phyloP scores from a whole-genome alignment of 768 basidiomycete genomes.

The Kwoniella mangroviensis region DNA sequence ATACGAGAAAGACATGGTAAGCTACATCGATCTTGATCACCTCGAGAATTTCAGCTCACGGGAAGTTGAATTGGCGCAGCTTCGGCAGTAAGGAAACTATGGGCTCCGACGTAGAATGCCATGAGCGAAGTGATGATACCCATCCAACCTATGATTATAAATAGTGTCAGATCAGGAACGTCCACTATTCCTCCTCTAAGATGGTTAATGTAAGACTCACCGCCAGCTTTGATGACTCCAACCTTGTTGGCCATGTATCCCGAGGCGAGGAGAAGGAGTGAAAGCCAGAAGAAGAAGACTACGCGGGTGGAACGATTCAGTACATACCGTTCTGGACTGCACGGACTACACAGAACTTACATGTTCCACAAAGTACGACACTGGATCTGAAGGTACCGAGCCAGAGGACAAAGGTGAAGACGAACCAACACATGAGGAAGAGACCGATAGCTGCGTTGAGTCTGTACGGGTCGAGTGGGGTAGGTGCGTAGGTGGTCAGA shows the following conservation, averaged over 20 bases:
- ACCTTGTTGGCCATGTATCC: conserved; percentile 12
- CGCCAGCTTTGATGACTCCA: conserved; percentile 23
- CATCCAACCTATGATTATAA: conserved; percentile 3
- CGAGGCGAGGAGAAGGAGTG: conserved; percentile 13
- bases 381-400: conserved; percentile 20
- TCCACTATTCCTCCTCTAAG: too few species aligned
- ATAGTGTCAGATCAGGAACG: not conserved
- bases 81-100: conserved; percentile 19
- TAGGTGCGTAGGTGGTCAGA: conserved; percentile 12
- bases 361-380: conserved; percentile 3
- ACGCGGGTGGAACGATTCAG: not conserved
- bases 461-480: conserved; percentile 11
- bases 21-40: not conserved
- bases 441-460: conserved; percentile 19
- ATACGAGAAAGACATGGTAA: not conserved
- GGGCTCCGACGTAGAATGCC: conserved; percentile 17
- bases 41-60: not conserved
- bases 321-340: not conserved
- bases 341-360: not conserved
- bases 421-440: conserved; percentile 23
- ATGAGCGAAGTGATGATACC: conserved; percentile 12
- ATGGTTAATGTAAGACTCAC: too few species aligned
- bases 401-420: conserved; percentile 22
- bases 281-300: conserved; percentile 28
- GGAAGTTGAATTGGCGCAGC: conserved; percentile 4